Conservation (phyloP, 2,329 filamentous ascomycete genomes). For the Drechslera avenae region DNA sequence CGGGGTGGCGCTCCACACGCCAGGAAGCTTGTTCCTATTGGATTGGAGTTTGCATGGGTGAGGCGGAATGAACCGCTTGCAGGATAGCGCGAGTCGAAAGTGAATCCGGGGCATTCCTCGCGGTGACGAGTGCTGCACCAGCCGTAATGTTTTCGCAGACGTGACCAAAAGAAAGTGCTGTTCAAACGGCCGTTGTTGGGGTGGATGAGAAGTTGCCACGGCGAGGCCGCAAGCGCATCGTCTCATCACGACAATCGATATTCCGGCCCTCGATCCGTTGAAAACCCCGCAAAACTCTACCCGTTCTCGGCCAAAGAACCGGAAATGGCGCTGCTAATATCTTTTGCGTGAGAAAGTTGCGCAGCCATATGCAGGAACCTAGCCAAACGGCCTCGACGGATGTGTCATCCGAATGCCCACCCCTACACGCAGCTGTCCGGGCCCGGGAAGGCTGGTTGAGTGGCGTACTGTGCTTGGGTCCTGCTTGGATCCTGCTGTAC, state of each 20-base stretch:
- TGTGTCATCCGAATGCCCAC: conserved; percentile 20
- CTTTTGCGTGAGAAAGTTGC: conserved; percentile 7
- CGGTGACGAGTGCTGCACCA: conserved; percentile 9
- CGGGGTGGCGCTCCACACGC: conserved; percentile 23
- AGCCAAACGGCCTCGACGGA: conserved; percentile 18
- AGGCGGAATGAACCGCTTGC: conserved; percentile 27
- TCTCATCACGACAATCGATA: conserved; percentile 10
- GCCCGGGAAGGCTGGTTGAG: conserved; percentile 1
- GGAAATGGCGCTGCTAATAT: conserved; percentile 12
- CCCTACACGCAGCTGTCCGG: conserved; percentile 10
- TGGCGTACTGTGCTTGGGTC: no score
- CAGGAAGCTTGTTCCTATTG: conserved; percentile 22
- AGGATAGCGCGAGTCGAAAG: conserved; percentile 16
- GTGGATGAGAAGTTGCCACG: neutral
- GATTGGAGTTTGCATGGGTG: conserved; percentile 22
- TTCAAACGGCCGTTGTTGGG: neutral
- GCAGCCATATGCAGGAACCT: conserved; percentile 20
- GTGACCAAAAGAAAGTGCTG: neutral
- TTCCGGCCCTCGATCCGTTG: conserved; percentile 6
- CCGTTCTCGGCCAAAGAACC: conserved; percentile 31
- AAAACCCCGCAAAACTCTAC: conserved; percentile 25
- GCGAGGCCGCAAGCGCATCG: conserved; percentile 4
- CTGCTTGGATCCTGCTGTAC: conserved; percentile 5
- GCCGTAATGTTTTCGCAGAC: neutral
- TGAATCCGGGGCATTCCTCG: conserved; percentile 30